Percentiles rank a stretch among this genome's conserved stretches.
Evolutionary conservation across 2,329 filamentous ascomycete genomes (phyloP).

Genomic region (Sclerotinia spermophila): DNA sequence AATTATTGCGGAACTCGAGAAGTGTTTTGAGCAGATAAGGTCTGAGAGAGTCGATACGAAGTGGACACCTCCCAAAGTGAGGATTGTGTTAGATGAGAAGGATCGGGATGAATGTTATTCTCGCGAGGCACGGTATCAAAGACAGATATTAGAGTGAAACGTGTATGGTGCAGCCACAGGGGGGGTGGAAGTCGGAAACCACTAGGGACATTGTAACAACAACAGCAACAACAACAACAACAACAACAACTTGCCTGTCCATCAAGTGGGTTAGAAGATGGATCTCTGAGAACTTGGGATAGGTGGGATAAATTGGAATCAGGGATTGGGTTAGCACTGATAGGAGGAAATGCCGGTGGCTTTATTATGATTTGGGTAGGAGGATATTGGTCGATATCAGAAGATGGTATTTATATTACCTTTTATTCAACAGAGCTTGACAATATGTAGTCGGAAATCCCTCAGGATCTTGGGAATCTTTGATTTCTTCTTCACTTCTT

Average conservation of each 20-base stretch:
- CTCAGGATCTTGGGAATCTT: background rate
- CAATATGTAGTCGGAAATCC: background rate
- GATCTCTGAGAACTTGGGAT: background rate
- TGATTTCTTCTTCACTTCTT: rapidly evolving
- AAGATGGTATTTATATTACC: background rate
- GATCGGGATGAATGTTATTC: background rate
- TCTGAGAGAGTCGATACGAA: background rate
- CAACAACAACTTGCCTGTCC: no score
- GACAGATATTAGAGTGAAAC: background rate
- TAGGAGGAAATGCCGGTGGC: background rate
- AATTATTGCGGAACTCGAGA: background rate
- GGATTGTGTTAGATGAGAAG: background rate
- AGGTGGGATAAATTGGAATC: background rate
- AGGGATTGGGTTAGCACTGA: background rate
- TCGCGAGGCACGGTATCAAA: background rate
- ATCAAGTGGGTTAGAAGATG: no score
- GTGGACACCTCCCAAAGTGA: background rate
- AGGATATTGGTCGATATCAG: background rate
- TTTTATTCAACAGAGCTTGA: background rate
- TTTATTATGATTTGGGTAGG: rapidly evolving
- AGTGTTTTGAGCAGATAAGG: background rate
- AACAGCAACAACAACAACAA: no score
- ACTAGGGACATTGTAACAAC: background rate
- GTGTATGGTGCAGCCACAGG: background rate
- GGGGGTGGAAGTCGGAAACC: background rate